These are phyloP conservation scores for Nissolia schottii DNA, from an alignment of 306 rosid genomes.

Conservation along the genomic window DNA sequence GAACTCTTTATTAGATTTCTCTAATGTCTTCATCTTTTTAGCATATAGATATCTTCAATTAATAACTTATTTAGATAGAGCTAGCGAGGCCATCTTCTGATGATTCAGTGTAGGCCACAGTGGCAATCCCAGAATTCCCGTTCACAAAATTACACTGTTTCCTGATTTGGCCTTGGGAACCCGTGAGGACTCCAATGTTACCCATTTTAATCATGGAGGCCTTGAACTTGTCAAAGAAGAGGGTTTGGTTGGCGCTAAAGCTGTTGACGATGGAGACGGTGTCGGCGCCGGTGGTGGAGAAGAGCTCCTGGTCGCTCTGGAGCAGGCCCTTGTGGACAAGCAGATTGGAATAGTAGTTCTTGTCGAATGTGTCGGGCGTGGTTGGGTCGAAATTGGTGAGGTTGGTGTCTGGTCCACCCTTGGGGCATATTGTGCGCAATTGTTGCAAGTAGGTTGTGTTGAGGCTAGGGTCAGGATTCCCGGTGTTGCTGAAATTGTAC, in stretches of 20 bases:
- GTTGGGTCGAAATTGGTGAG: conserved; percentile 23
- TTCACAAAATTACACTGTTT: conserved; percentile 28
- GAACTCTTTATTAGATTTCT: neutral
- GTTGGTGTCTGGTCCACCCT: neutral
- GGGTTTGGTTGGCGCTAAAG: neutral
- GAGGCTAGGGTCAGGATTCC: conserved; percentile 35
- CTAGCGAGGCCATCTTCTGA: neutral
- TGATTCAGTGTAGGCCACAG: neutral
- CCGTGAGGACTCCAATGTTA: conserved; percentile 26
- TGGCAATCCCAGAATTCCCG: neutral
- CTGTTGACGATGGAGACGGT: conserved; percentile 20
- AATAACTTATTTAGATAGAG: neutral
- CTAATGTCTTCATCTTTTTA: neutral
- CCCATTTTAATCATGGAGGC: conserved; percentile 40
- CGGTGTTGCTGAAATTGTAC: conserved; percentile 27
- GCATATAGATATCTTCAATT: neutral
- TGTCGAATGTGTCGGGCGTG: conserved; percentile 28
- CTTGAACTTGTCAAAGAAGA: conserved; percentile 22
- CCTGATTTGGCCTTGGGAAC: conserved; percentile 19
- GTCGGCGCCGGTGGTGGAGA: conserved; percentile 27
- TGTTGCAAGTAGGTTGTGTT: conserved; percentile 2
- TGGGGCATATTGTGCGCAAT: conserved; percentile 8
- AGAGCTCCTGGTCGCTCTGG: conserved; percentile 36
- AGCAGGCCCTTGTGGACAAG: conserved; percentile 20
- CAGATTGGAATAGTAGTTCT: conserved; percentile 32